Evolutionary conservation across 352 stramenopile species (phyloP), one percentile per base, ranked within the genome.

Genomic region (Phytophthora meadii): DNA sequence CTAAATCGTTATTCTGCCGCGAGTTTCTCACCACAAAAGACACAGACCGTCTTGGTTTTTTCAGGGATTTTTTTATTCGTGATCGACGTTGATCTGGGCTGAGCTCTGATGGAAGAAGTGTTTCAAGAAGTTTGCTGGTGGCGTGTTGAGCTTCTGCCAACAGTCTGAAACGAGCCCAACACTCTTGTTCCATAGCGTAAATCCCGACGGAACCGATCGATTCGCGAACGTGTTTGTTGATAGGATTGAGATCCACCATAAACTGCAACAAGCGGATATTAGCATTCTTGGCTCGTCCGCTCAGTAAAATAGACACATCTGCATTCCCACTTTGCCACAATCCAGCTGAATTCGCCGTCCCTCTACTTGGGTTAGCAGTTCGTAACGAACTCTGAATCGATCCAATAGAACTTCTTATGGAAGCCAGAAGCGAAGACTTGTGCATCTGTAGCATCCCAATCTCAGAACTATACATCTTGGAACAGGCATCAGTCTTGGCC

Each of bases 171-270:
- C 79, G 61, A 7, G 72, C 68, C 82, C 82, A 91, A 51, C 82
- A 91, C 49, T 91, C 82, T 14, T 79, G 65, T 53, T 89, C 82
- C 63, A 89, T 79, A n/a, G 76, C 54, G 3, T 44, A 54, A 5
- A 89, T 49, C 5, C 81, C 61, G 15, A 60, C 25, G 1, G 71
- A 48, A 6, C 57, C 58, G 17, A 87, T 75, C 40, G 68, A 72
- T n/a, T 68, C 68, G 9, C 72, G 67, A 24, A 84, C 66, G 39
- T 72, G 65, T 4, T 60, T 69, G 37, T 72, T 78, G 5, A 86
- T 50, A 0, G 82, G 82, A 14, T 85, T 84, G n/a, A 90, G 52
- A 41, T 88, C 73, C 30, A 75, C 65, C 2, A 77, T 79, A 30
- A 87, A 89, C 0, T 91, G 64, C 14, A 63, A 68, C 4, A 68